Base-by-base conservation (phyloP, 805 yeast species). In the Metschnikowia peoriensis region DNA sequence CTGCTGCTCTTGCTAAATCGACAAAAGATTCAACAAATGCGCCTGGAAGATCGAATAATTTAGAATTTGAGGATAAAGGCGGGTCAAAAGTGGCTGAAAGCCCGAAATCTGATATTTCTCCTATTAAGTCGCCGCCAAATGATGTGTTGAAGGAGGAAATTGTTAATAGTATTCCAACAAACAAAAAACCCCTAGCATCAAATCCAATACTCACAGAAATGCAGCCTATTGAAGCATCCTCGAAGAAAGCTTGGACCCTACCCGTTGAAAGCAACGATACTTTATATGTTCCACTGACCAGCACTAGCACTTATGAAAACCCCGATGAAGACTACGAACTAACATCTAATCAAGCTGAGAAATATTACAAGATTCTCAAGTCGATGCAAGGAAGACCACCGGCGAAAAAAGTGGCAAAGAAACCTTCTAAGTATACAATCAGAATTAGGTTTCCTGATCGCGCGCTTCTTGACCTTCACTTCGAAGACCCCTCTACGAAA, bases 311-410 rank as follows among this genome's bases (percentile, higher is more conserved):
- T 1, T 75, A 73, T 50, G 76, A 73, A 22, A 75, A 74, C 52
- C 77, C 77, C 3, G 77, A 73, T 15, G 70, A 66, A 38, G 78
- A 75, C 55, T 75, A 75, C 58, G 67, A 71, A 22, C 60, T 75
- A 67, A 71, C 77, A 1, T 59, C 69, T 6, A 49, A 63, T 15
- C 78, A 75, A 54, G 76, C 74, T 1, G 69, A 69, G 51, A 61
- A 62, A 16, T 75, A 75, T 57, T 73, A 69, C 46, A 66, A 68
- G 46, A 53, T 68, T 16, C 66, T 75, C 42, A 64, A 65, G 46
- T 61, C 66, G n/a, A 65, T 70, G 42, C 63, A 60, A 41, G 44
- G 42, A 2, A 41, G 59, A 39, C 59, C 54, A 22, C 50, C 51
- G 37, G 52, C 56, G 27, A 55, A 59, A 15, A 61, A 56, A 7